These are phyloP conservation scores for Tetracladium maxilliforme DNA, from an alignment of 2,329 filamentous ascomycete genomes.

Conservation along the genomic window DNA sequence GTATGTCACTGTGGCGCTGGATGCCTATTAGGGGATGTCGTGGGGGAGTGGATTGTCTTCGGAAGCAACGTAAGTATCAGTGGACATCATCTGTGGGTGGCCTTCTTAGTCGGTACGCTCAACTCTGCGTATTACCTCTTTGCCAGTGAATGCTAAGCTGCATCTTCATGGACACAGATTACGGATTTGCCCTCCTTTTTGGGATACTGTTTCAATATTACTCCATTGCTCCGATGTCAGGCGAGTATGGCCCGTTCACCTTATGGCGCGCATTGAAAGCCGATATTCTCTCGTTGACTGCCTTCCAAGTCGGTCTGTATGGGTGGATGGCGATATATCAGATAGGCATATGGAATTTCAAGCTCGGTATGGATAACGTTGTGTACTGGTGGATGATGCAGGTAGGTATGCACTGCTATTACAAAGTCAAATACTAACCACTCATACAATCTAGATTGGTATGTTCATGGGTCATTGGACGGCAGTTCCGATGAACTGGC, in stretches of 20 bases:
- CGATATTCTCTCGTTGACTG: constrained; percentile 12
- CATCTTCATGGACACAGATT: constrained; percentile 9
- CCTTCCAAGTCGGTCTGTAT: constrained; percentile 15
- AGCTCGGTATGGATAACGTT: constrained; percentile 11
- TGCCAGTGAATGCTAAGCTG: constrained; percentile 7
- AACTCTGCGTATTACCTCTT: too few species aligned
- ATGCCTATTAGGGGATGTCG: constrained; percentile 15
- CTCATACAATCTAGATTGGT: too few species aligned
- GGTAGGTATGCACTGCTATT: constrained; percentile 16
- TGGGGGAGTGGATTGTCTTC: constrained; percentile 17
- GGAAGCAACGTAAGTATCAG: constrained; percentile 10
- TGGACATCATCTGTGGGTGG: constrained; percentile 8
- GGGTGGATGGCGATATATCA: constrained; percentile 15
- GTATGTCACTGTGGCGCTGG: constrained; percentile 16
- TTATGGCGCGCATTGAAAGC: constrained; percentile 12
- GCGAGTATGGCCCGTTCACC: constrained; percentile 11
- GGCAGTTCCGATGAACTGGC: constrained; percentile 14
- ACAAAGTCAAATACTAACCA: too few species aligned
- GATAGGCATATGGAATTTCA: constrained; percentile 10
- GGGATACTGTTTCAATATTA: constrained; percentile 17
- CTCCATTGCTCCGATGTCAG: constrained; percentile 16
- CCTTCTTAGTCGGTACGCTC: too few species aligned
- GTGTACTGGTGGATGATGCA: constrained; percentile 18
- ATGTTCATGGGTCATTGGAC: constrained; percentile 12
- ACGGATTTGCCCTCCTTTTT: constrained; percentile 12